A percentile compares a stretch with the other conserved stretches of the same genome.
phyloP scores from a whole-genome alignment of 2,329 filamentous ascomycete species.

The Fusarium oxysporum region DNA sequence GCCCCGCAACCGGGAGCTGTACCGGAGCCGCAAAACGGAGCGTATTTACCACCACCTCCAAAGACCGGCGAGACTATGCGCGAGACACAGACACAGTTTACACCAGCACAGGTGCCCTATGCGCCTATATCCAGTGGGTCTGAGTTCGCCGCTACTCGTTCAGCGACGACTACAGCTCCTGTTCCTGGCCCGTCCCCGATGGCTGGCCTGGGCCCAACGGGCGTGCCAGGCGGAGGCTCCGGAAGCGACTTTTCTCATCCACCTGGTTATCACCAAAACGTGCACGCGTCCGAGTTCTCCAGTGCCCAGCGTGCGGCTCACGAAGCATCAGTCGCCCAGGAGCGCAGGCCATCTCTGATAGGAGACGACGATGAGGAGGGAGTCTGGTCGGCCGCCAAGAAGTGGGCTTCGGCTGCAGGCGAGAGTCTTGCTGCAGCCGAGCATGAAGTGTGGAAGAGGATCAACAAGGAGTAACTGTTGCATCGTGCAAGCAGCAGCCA shows the following conservation, averaged over 20 bases:
- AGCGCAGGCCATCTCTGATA: slow-evolving; percentile 35
- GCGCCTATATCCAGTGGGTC: slow-evolving; percentile 57
- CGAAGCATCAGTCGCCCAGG: slow-evolving; percentile 48
- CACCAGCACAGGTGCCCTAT: slow-evolving; percentile 62
- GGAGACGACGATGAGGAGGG: slow-evolving; percentile 54
- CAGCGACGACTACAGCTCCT: slow-evolving; percentile 55
- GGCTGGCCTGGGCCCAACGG: slow-evolving; percentile 43
- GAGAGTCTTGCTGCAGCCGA: slow-evolving; percentile 69
- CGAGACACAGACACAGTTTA: slow-evolving; percentile 49
- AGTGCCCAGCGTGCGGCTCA: slow-evolving; percentile 60
- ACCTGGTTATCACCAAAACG: slow-evolving; percentile 68
- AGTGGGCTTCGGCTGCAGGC: slow-evolving; percentile 67
- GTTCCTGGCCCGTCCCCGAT: slow-evolving; percentile 46
- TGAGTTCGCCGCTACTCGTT: slow-evolving; percentile 58
- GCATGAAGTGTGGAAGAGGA: slow-evolving; percentile 71
- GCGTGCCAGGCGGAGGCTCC: slow-evolving; percentile 43
- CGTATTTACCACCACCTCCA: slow-evolving; percentile 61
- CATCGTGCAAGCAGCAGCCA: neutral
- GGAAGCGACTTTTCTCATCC: slow-evolving; percentile 57
- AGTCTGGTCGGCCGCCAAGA: slow-evolving; percentile 69
- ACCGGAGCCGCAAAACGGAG: slow-evolving; percentile 55
- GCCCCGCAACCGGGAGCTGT: slow-evolving; percentile 69
- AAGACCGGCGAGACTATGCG: slow-evolving; percentile 60
- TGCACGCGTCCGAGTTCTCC: slow-evolving; percentile 63
- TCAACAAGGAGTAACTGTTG: slow-evolving; percentile 65